Conservation (phyloP, 2,329 filamentous ascomycete genomes). For the Cordyceps militaris region DNA sequence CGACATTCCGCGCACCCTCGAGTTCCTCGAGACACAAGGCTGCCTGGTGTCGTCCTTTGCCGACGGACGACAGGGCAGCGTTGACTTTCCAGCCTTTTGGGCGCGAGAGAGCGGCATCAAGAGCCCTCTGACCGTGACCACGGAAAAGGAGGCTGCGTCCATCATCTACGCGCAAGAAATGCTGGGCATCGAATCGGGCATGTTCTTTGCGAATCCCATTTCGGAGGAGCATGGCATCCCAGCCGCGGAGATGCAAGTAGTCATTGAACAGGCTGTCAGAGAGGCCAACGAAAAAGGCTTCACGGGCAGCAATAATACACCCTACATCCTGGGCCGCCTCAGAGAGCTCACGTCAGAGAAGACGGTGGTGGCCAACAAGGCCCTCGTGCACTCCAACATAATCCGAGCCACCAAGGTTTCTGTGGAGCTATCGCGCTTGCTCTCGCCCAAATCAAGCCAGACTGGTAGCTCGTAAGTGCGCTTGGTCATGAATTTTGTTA, state of each 20-base stretch:
- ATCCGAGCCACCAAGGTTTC: slow-evolving; percentile 48
- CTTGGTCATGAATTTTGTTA: slow-evolving; percentile 17
- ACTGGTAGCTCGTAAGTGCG: slow-evolving; percentile 31
- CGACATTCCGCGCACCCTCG: slow-evolving; percentile 82
- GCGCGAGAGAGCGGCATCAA: slow-evolving; percentile 75
- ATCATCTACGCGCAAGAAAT: slow-evolving; percentile 74
- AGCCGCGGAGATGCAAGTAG: slow-evolving; percentile 59
- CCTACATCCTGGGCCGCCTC: slow-evolving; percentile 73
- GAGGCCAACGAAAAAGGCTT: slow-evolving; percentile 59
- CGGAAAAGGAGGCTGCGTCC: slow-evolving; percentile 78
- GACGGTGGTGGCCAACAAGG: slow-evolving; percentile 68
- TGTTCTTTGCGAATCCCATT: slow-evolving; percentile 86
- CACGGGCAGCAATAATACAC: slow-evolving; percentile 72
- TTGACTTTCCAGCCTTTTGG: slow-evolving; percentile 93
- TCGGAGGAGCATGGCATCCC: slow-evolving; percentile 64
- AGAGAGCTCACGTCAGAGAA: slow-evolving; percentile 67
- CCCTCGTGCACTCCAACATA: slow-evolving; percentile 49
- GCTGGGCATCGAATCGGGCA: slow-evolving; percentile 66
- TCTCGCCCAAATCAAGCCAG: slow-evolving; percentile 25
- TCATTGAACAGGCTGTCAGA: slow-evolving; percentile 60
- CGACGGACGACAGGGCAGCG: slow-evolving; percentile 61
- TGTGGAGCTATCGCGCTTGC: slow-evolving; percentile 42
- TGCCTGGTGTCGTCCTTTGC: slow-evolving; percentile 85
- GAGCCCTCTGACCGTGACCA: slow-evolving; percentile 68
- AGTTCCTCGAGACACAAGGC: slow-evolving; percentile 65